Evolutionary conservation across 768 basidiomycete species (phyloP).

Genomic region (Psilocybe cyanescens): DNA sequence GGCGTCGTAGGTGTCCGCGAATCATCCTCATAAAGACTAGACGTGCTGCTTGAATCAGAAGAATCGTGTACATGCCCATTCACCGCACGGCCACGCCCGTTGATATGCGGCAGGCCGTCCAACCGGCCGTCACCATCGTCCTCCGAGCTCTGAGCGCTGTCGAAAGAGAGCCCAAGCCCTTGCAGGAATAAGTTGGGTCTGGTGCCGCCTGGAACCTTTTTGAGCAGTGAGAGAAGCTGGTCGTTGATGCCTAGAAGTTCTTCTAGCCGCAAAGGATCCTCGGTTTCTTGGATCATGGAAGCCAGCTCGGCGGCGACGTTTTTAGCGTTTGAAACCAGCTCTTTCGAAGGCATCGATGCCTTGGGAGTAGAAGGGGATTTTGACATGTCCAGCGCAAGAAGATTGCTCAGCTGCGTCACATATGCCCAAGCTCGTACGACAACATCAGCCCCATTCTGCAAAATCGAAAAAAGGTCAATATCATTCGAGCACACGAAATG

Average conservation of each 20-base stretch:
- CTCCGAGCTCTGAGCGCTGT: conserved; percentile 21
- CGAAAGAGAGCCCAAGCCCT: conserved; percentile 47
- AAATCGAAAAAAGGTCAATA: neutral
- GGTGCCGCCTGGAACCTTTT: conserved; percentile 42
- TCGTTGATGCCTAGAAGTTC: conserved; percentile 78
- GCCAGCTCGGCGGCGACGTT: conserved; percentile 56
- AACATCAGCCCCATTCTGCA: conserved; percentile 50
- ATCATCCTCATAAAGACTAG: conserved; percentile 32
- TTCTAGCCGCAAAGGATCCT: conserved; percentile 64
- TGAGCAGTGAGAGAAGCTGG: conserved; percentile 59
- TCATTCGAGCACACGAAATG: conserved; percentile 6
- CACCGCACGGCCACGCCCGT: conserved; percentile 27
- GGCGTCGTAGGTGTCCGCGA: conserved; percentile 55
- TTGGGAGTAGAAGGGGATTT: conserved; percentile 24
- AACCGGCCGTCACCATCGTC: conserved; percentile 25
- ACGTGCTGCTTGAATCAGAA: conserved; percentile 21
- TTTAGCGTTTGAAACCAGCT: conserved; percentile 50
- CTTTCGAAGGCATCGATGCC: conserved; percentile 22
- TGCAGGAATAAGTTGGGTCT: conserved; percentile 44
- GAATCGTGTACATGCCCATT: conserved; percentile 5
- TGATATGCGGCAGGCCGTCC: conserved; percentile 28
- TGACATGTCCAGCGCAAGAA: conserved; percentile 20
- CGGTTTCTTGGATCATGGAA: conserved; percentile 54
- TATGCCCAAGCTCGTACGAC: conserved; percentile 50
- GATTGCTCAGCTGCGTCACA: conserved; percentile 40